phyloP scores from a whole-genome alignment of 495 filamentous ascomycete genomes.

The Hypoxylon perforatum region DNA sequence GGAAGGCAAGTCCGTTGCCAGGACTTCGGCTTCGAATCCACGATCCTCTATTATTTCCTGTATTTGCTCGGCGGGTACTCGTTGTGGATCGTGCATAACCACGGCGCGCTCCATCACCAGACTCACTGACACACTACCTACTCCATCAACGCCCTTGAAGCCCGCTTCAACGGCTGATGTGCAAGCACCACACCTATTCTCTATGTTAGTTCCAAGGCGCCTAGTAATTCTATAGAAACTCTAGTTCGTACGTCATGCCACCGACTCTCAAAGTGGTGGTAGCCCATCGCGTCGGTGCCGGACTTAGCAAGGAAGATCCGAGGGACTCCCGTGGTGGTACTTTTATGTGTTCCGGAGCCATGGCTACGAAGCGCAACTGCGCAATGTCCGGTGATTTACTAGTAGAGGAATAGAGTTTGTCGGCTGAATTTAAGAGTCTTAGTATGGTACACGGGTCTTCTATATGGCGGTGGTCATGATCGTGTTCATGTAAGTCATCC shows the following conservation, averaged over 20 bases:
- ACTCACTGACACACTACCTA: conserved; percentile 86
- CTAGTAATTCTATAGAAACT: neutral
- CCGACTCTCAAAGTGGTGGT: conserved; percentile 91
- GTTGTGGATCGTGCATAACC: conserved; percentile 83
- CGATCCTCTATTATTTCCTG: conserved; percentile 90
- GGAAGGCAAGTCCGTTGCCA: conserved; percentile 78
- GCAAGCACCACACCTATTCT: conserved; percentile 77
- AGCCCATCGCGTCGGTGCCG: conserved; percentile 71
- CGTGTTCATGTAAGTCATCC: conserved; percentile 5
- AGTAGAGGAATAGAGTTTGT: conserved; percentile 10
- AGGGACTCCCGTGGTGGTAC: conserved; percentile 53
- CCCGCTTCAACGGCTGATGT: conserved; percentile 86
- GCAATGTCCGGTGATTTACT: neutral
- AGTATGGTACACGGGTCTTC: conserved; percentile 6
- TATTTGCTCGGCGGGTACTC: conserved; percentile 76
- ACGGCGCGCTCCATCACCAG: conserved; percentile 93
- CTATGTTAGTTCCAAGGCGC: conserved; percentile 18
- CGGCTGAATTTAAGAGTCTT: conserved; percentile 5
- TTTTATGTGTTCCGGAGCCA: conserved; percentile 61
- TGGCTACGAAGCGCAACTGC: conserved; percentile 41
- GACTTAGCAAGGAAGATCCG: conserved; percentile 43
- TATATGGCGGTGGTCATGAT: conserved; percentile 31
- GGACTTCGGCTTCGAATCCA: conserved; percentile 93
- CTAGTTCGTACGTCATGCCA: conserved; percentile 80
- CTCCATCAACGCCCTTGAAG: conserved; percentile 82